phyloP scores from a whole-genome alignment of 495 filamentous ascomycete species.

The Baudoinia panamericana region DNA sequence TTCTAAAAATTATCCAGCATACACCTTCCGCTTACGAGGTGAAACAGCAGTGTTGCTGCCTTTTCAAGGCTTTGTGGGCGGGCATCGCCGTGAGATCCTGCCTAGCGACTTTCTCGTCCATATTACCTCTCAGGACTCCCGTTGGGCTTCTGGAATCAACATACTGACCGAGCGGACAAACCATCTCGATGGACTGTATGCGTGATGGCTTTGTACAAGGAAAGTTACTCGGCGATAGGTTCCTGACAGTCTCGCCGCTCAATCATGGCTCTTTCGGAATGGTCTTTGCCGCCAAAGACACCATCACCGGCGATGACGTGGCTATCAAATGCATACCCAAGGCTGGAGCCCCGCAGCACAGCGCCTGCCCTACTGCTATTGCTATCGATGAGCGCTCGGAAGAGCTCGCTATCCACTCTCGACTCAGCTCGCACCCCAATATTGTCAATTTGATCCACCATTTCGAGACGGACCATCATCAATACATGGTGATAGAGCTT shows the following conservation, averaged over 20 bases:
- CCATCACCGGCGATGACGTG: conserved; percentile 57
- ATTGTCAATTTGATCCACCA: conserved; percentile 85
- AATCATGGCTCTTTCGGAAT: conserved; percentile 98
- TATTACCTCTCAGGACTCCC: neutral
- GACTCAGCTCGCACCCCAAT: conserved; percentile 69
- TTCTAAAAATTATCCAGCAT: neutral
- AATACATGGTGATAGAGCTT: conserved; percentile 89
- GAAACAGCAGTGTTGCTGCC: too few relatives aligned
- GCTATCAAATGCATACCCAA: conserved; percentile 93
- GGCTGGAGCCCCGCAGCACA: conserved; percentile 38
- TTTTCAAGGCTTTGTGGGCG: too few relatives aligned
- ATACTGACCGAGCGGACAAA: neutral
- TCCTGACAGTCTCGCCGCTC: conserved; percentile 79
- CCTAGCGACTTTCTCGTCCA: neutral
- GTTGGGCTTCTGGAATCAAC: neutral
- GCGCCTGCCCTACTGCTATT: conserved; percentile 36
- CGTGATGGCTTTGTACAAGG: conserved; percentile 30
- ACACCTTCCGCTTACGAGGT: neutral
- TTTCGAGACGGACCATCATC: conserved; percentile 81
- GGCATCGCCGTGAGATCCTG: too few relatives aligned
- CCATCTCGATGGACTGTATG: conserved; percentile 31
- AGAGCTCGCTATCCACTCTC: conserved; percentile 69
- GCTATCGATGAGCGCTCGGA: conserved; percentile 73
- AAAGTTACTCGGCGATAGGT: conserved; percentile 44
- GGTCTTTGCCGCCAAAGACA: conserved; percentile 86